These are phyloP conservation scores for Stenocarpella maydis DNA, from an alignment of 2,329 filamentous ascomycete species.

Conservation along the genomic window DNA sequence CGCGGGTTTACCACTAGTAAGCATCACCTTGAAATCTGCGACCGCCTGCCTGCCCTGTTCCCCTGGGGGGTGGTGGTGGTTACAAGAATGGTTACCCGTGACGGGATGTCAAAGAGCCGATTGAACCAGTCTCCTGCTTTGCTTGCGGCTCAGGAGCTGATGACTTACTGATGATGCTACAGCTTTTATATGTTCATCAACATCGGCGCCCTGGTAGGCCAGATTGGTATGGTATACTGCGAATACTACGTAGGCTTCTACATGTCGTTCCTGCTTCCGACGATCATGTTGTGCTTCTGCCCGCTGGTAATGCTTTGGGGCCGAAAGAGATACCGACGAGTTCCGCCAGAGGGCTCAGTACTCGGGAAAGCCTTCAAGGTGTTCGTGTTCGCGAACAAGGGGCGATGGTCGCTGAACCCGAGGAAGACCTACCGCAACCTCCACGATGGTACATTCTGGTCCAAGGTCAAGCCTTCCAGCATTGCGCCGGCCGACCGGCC, in stretches of 20 bases:
- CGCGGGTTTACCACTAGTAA: slow-evolving; percentile 68
- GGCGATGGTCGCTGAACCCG: slow-evolving; percentile 74
- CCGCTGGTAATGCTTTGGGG: slow-evolving; percentile 62
- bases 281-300: slow-evolving; percentile 62
- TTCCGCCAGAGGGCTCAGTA: slow-evolving; percentile 66
- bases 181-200: slow-evolving; percentile 57
- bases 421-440: slow-evolving; percentile 64
- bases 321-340: slow-evolving; percentile 58
- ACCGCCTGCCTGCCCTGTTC: too few relatives aligned
- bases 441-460: slow-evolving; percentile 60
- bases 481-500: slow-evolving; percentile 55
- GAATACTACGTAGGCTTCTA: slow-evolving; percentile 73
- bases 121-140: too few relatives aligned
- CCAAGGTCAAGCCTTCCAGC: slow-evolving; percentile 41
- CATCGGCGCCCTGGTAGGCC: slow-evolving; percentile 62
- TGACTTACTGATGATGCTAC: neutral
- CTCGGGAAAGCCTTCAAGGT: slow-evolving; percentile 66
- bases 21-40: neutral
- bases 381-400: slow-evolving; percentile 65
- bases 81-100: too few relatives aligned
- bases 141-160: too few relatives aligned
- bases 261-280: slow-evolving; percentile 67
- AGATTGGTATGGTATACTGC: slow-evolving; percentile 67
- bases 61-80: too few relatives aligned
- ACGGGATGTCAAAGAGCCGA: too few relatives aligned